phyloP scores from a whole-genome alignment of 495 filamentous ascomycete genomes.

The Talaromyces trachyspermus region DNA sequence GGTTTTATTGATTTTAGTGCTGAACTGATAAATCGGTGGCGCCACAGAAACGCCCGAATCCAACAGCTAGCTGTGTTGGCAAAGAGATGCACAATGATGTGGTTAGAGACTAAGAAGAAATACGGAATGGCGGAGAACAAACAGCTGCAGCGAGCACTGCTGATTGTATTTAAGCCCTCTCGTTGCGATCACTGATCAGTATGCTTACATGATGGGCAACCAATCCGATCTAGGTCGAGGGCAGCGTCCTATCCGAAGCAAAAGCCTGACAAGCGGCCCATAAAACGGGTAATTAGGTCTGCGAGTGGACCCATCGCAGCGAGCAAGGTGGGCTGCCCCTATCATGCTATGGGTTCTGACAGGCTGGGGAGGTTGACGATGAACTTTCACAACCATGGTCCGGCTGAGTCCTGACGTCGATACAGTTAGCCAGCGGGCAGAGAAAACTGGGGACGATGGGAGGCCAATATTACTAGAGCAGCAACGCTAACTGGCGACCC shows the following conservation, averaged over 20 bases:
- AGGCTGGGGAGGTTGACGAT: not conserved
- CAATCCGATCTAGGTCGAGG: not conserved
- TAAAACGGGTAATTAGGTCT: not conserved
- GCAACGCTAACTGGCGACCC: too few species aligned
- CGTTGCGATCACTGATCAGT: too few species aligned
- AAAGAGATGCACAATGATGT: not conserved
- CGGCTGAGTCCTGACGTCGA: slow-evolving; percentile 3
- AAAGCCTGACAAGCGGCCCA: slow-evolving; percentile 2
- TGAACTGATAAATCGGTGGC: not conserved
- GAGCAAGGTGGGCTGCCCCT: not conserved
- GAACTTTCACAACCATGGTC: not conserved
- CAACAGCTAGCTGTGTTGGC: not conserved
- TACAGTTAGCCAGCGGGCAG: slow-evolving; percentile 1
- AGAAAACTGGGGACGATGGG: slow-evolving; percentile 2
- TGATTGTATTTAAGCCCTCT: too few species aligned
- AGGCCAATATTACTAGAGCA: too few species aligned
- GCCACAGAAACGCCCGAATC: not conserved
- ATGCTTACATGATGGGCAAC: too few species aligned
- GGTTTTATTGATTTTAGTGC: not conserved
- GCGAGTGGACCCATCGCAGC: not conserved
- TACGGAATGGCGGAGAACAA: not conserved
- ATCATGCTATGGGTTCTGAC: too few species aligned
- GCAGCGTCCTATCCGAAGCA: too few species aligned
- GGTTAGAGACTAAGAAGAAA: not conserved
- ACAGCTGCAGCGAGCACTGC: too few species aligned